Base-by-base conservation (phyloP, 2,329 filamentous ascomycete genomes). In the Penicillium sumatraense region DNA sequence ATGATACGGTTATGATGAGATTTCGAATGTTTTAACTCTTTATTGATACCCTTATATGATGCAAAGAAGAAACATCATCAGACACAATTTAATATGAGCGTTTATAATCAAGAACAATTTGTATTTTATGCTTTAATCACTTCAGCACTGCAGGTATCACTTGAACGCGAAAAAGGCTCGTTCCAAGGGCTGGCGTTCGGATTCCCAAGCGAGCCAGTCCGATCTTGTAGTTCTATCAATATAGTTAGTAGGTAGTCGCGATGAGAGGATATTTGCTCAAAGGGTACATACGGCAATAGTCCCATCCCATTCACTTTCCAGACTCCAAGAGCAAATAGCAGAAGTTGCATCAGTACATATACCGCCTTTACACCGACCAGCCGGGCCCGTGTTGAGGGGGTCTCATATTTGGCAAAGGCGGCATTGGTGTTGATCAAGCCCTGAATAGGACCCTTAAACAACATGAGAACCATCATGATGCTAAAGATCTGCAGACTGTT, bases 381-480 rank as follows among this genome's bases (percentile, higher is more conserved):
- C 71, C 91, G 85, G 35, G 77, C 80, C 60, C 83, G 85, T 64
- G 90, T 96, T 29, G 84, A 86, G 50, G 91, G 87, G 18, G 90
- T 93, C 74, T 97, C 91, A 75, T 96, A 96, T 59, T 89, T 88
- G 70, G 91, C 86, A 74, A 99, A 98, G n/a, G 90, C 90, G 69
- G 88, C 85, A 71, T 95, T 92, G 45, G 93, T 93, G 64, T 81
- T 86, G 57, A 96, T 77, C 42, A 98, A 79, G 29, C 93, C 95
- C 75, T 91, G 86, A 57, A 99, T 83, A 9, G 95, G 95, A 64
- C 90, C 96, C 82, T 98, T 98, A 83, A 99, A 99, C 42, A 96
- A 88, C 89, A 97, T 98, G 69, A 93, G 93, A 16, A 98, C 93
- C 93, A 98, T 99, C 91, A 98, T 98, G 77, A 99, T 98, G 77